Base-by-base conservation (phyloP, 345 rosid genomes). In the Eutrema yunnanense region DNA sequence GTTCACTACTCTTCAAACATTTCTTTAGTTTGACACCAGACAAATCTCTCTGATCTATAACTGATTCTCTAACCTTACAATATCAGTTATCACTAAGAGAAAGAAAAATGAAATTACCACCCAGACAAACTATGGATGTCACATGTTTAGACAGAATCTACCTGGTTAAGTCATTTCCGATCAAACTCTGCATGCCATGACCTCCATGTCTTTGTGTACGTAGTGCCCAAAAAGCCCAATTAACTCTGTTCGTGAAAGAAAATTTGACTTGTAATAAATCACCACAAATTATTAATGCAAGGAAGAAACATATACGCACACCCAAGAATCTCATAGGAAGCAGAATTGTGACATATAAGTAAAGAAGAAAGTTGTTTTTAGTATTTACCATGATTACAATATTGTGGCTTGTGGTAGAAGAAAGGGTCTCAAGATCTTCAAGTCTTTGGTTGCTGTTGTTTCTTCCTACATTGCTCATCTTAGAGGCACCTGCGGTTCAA, bases 171-270 rank as follows among this genome's bases (percentile, higher is more conserved):
- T 72, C 82, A 84, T 78, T 84, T 84, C 47, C 65, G 77, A 22
- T 80, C 74, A 56, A 74, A 80, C 84, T 84, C 88, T 40, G 69
- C 82, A 74, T 81, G 77, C 90, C 92, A 92, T 26, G 88, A 69
- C 68, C 78, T 81, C 92, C 89, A 86, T 36, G 96, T 84, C 49
- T 85, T 88, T 80, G 43, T 55, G n/a, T n/a, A n/a, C n/a, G 82
- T 84, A 90, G 69, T 90, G 96, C 33, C 77, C 82, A 42, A 89
- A 81, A 64, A 92, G 92, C 12, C 86, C 89, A 38, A 71, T 63
- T 10, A 92, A 60, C 66, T 73, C 98, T 92, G 90, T 81, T 80
- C 62, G 65, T 33, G 62, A 78, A 73, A 43, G 34, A 73, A 33
- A 78, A 60, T 69, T 65, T 44, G 60, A 22, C 42, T 60, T 62